phyloP scores from a whole-genome alignment of 169 alveolate genomes.

The Eimeria zaria region DNA sequence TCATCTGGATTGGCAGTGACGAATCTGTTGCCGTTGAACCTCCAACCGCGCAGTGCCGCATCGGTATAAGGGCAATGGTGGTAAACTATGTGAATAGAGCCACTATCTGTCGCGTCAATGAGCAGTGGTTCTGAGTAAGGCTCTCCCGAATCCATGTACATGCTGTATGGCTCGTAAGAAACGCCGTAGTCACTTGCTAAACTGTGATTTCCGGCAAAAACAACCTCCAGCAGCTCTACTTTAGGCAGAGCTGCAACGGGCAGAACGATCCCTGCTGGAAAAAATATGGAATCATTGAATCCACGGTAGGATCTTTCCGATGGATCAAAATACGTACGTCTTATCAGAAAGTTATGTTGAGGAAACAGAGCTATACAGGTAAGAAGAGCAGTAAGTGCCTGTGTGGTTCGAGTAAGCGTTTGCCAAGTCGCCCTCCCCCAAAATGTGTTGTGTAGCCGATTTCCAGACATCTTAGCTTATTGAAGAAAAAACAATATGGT shows the following conservation, averaged over 20 bases:
- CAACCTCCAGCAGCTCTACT: conserved; percentile 64
- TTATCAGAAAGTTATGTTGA: neutral
- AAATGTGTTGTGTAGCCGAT: neutral
- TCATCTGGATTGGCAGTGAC: conserved; percentile 44
- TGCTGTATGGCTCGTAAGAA: conserved; percentile 56
- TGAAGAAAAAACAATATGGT: neutral
- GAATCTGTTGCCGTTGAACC: conserved; percentile 34
- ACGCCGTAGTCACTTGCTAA: conserved; percentile 72
- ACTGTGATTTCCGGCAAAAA: conserved; percentile 63
- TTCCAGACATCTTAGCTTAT: neutral
- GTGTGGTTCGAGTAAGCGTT: neutral
- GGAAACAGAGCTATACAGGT: neutral
- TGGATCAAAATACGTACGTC: neutral
- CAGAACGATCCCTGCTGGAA: conserved; percentile 5
- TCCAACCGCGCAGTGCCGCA: conserved; percentile 66
- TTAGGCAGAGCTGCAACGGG: conserved; percentile 41
- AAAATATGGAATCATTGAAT: too few relatives aligned
- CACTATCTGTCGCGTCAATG: conserved; percentile 35
- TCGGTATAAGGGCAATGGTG: conserved; percentile 69
- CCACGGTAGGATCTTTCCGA: neutral
- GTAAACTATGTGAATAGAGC: conserved; percentile 57
- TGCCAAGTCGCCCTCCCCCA: neutral
- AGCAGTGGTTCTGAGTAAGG: conserved; percentile 56
- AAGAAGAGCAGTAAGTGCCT: neutral
- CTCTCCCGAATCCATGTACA: conserved; percentile 75